These are phyloP conservation scores for Fusarium graminum DNA, from an alignment of 2,329 filamentous ascomycete genomes.

Conservation along the genomic window DNA sequence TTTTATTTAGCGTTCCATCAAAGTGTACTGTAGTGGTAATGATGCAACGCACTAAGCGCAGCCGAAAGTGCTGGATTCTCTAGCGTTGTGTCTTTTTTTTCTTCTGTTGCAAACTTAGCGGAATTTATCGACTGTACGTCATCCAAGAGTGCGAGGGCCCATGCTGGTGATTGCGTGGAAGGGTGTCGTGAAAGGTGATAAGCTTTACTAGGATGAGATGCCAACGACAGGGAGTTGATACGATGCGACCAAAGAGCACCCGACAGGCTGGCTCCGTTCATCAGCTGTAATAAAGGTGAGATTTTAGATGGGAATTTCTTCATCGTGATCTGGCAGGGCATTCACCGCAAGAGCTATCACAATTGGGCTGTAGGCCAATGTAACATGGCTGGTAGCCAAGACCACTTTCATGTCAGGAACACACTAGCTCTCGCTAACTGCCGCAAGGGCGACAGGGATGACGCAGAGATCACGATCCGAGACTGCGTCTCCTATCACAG, in stretches of 20 bases:
- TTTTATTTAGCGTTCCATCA: not conserved
- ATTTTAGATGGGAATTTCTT: slow-evolving; percentile 1
- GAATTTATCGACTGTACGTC: not conserved
- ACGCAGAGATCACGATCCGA: slow-evolving; percentile 17
- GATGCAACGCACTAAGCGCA: too few relatives aligned
- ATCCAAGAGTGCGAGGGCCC: not conserved
- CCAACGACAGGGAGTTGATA: not conserved
- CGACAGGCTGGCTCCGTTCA: not conserved
- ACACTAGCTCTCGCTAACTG: slow-evolving; percentile 10
- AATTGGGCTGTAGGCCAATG: not conserved
- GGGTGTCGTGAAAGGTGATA: too few relatives aligned
- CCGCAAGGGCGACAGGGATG: slow-evolving; percentile 1
- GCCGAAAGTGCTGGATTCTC: too few relatives aligned
- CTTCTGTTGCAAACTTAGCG: too few relatives aligned
- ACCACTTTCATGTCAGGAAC: not conserved
- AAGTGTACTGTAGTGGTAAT: not conserved
- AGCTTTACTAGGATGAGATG: too few relatives aligned
- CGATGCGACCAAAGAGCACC: not conserved
- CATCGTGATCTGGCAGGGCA: slow-evolving; percentile 15
- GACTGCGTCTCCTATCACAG: slow-evolving; percentile 2
- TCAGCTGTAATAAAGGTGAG: not conserved
- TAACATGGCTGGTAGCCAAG: not conserved
- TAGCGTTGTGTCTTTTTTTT: too few relatives aligned
- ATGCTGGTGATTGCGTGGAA: not conserved
- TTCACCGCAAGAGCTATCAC: not conserved